Conservation (phyloP, 2,329 filamentous ascomycete genomes). For the Emmonsiellopsis sp. region DNA sequence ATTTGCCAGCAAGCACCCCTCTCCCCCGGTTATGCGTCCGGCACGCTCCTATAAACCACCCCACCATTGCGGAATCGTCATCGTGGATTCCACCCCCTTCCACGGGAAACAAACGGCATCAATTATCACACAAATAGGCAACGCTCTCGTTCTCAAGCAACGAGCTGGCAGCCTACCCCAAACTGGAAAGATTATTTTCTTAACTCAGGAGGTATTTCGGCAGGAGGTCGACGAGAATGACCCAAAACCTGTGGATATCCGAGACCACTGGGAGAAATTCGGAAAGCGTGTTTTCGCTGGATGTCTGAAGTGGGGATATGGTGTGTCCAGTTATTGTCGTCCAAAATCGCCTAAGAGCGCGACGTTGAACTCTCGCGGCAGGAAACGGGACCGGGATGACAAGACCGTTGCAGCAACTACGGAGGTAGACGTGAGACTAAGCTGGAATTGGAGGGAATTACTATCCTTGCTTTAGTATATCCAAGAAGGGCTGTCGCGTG, state of each 20-base stretch:
- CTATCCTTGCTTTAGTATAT: slow-evolving; percentile 3
- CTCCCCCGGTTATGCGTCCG: background rate
- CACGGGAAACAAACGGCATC: slow-evolving; percentile 2
- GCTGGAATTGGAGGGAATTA: slow-evolving; percentile 21
- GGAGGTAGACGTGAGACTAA: slow-evolving; percentile 14
- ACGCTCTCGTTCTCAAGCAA: slow-evolving; percentile 17
- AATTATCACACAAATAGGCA: slow-evolving; percentile 14
- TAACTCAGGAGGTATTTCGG: slow-evolving; percentile 16
- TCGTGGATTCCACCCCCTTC: slow-evolving; percentile 16
- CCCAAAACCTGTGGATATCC: background rate
- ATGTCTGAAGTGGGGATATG: slow-evolving; percentile 22
- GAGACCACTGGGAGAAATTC: slow-evolving; percentile 12
- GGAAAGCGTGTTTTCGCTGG: slow-evolving; percentile 27
- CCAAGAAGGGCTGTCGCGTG: too few relatives aligned
- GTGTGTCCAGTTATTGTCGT: background rate
- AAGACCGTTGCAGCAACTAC: background rate
- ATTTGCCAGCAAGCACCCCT: background rate
- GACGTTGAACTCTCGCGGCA: background rate
- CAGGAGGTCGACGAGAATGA: background rate
- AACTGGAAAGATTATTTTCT: slow-evolving; percentile 25
- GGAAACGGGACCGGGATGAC: background rate
- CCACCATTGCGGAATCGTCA: slow-evolving; percentile 17
- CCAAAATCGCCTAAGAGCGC: background rate
- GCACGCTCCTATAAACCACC: background rate
- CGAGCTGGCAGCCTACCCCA: slow-evolving; percentile 6